Evolutionary conservation across 2,329 filamentous ascomycete species (phyloP).

Genomic region (Fusarium buxicola): DNA sequence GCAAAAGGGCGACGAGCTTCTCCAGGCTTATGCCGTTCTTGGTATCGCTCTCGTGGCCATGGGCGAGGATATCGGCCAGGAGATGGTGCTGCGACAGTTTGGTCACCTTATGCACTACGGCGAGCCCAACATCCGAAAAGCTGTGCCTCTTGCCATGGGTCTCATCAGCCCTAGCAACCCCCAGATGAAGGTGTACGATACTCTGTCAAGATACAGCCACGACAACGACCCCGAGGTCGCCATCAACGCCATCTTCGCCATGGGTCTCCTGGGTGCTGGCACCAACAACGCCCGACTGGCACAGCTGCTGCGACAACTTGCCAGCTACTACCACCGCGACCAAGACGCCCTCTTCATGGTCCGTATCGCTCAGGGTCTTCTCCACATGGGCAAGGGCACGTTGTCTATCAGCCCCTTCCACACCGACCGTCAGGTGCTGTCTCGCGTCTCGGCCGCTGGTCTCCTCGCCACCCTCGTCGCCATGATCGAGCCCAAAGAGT

Average conservation of each 20-base stretch:
- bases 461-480: constrained; percentile 90
- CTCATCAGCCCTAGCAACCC: constrained; percentile 97
- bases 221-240: constrained; percentile 99
- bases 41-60: constrained; percentile 95
- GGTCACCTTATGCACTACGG: constrained; percentile 99
- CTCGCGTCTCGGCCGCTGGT: constrained; percentile 88
- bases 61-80: constrained; percentile 98
- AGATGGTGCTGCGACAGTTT: constrained; percentile 98
- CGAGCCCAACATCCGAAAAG: constrained; percentile 95
- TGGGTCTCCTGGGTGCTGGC: constrained; percentile 95
- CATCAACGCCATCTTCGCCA: constrained; percentile 98
- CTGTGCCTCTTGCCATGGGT: constrained; percentile 95
- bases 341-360: constrained; percentile 99
- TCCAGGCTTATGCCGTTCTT: constrained; percentile 95
- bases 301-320: constrained; percentile 91
- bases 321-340: constrained; percentile 98
- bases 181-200: constrained; percentile 99
- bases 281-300: constrained; percentile 98
- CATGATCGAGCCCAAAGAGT: constrained; percentile 95
- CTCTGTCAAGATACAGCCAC: constrained; percentile 95
- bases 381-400: constrained; percentile 99
- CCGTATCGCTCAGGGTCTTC: constrained; percentile 93
- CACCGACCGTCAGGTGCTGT: constrained; percentile 95
- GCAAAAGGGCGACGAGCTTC: constrained; percentile 93
- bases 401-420: constrained; percentile 98